Evolutionary conservation across 495 filamentous ascomycete genomes (phyloP).

Genomic region (Aspergillus baeticus): DNA sequence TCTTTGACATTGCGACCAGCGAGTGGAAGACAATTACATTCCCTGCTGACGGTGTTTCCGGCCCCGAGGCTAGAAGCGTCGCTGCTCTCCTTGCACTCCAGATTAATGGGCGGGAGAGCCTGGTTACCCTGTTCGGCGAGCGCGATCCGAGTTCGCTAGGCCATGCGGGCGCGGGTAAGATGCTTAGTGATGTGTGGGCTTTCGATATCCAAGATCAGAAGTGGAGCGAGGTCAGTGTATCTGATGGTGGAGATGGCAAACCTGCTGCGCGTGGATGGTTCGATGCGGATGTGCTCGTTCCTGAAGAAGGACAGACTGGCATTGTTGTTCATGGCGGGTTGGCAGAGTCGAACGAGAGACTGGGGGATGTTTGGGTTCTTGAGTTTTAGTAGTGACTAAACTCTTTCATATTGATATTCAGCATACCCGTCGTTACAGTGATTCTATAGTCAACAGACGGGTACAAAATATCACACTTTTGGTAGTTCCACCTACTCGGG

Average conservation of each 20-base stretch:
- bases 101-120: constrained; percentile 52
- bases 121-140: constrained; percentile 71
- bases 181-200: constrained; percentile 71
- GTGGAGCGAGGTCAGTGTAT: constrained; percentile 50
- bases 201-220: constrained; percentile 59
- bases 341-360: constrained; percentile 16
- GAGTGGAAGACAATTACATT: constrained; percentile 46
- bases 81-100: constrained; percentile 42
- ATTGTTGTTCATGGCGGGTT: constrained; percentile 17
- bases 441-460: too few species aligned
- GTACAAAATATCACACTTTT: too few species aligned
- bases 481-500: too few species aligned
- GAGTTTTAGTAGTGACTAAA: neutral
- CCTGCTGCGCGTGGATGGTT: constrained; percentile 46
- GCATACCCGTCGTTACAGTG: too few species aligned
- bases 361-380: constrained; percentile 13
- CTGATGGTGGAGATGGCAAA: constrained; percentile 37
- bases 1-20: constrained; percentile 35
- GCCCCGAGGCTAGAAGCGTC: constrained; percentile 43
- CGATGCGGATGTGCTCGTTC: constrained; percentile 30
- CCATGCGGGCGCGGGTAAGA: constrained; percentile 66
- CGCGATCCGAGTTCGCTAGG: constrained; percentile 57
- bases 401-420: too few species aligned
- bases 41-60: constrained; percentile 44
- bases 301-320: neutral